phyloP scores from a whole-genome alignment of 345 rosid genomes.

The Raphanus sativus region DNA sequence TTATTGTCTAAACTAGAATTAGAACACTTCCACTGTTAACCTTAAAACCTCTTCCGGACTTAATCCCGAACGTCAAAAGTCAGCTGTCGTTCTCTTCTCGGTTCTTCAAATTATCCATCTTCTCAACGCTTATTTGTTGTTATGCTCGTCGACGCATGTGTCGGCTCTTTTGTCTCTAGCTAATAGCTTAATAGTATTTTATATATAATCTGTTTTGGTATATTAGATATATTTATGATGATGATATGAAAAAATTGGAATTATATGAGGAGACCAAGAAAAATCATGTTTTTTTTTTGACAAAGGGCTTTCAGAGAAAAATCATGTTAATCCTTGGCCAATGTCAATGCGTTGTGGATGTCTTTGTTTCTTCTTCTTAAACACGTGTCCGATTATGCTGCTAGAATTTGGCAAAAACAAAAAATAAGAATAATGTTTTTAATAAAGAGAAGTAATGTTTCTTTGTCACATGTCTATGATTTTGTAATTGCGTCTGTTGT shows the following conservation, averaged over 20 bases:
- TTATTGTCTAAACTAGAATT: neutral
- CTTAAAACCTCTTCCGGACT: neutral
- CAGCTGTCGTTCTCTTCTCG: neutral
- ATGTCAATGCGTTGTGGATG: neutral
- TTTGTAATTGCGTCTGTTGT: neutral
- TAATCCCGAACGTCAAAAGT: neutral
- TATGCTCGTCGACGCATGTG: constrained; percentile 1
- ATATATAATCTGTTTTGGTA: neutral
- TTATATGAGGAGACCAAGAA: neutral
- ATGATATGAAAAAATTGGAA: neutral
- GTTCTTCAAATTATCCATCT: neutral
- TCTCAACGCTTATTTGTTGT: neutral
- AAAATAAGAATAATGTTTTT: neutral
- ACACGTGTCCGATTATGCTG: neutral
- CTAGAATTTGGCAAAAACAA: neutral
- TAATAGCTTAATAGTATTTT: neutral
- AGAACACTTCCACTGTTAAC: neutral
- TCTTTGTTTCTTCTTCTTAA: neutral
- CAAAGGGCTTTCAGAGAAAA: neutral
- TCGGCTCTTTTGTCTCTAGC: neutral
- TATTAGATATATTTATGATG: neutral
- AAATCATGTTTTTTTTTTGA: neutral
- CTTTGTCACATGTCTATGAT: too few species aligned
- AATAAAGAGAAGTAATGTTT: neutral
- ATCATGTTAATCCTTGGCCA: neutral